Evolutionary conservation across 257 asterid species (phyloP), one percentile per base, ranked within the genome.

Genomic region (Linderniella brevidens): DNA sequence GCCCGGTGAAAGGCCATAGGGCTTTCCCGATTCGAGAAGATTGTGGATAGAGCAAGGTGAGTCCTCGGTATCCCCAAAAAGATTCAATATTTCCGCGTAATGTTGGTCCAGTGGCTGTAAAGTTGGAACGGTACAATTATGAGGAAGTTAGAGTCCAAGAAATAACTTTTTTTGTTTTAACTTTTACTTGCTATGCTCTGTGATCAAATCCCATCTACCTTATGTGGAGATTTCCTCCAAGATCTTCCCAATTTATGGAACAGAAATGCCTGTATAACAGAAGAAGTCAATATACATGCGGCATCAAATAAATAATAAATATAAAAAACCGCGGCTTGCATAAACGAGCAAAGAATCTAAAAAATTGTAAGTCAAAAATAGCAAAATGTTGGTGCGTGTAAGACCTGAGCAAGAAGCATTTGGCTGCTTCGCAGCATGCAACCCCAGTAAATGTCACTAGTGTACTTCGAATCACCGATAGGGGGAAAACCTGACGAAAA

Each of bases 391-490:
- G 32, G 32, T 25, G 6, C 32, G 32, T 50, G 49, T 60, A 48
- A 59, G 71, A 58, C 98, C 90, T 88, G 96, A 45, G 96, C 94
- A 61, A 90, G 85, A 69, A 90, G 99, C 99, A 90, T 90, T 75
- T 90, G 99, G 73, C 99, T 79, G 77, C 99, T 85, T 55, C 99
- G 81, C 49, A 85, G 76, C 99, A 90, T 90, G 65, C 99, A 90
- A 17, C 99, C 99, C 99, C 99, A 90, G 61, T 66, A 60, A 48
- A 72, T 93, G 53, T 90, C 99, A 58, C 96, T 85, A 16, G 63
- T 62, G 66, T 81, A 85, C 72, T 85, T 90, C 3, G 93, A 53
- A 48, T 80, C 94, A 56, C 72, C 87, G 46, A 90, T 81, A 19
- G 82, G 75, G 5, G 69, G 38, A 64, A 90, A 90, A 4, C 99